Evolutionary conservation across 306 rosid genomes (phyloP).

Genomic region (barrel medic (Medicago truncatula)): DNA sequence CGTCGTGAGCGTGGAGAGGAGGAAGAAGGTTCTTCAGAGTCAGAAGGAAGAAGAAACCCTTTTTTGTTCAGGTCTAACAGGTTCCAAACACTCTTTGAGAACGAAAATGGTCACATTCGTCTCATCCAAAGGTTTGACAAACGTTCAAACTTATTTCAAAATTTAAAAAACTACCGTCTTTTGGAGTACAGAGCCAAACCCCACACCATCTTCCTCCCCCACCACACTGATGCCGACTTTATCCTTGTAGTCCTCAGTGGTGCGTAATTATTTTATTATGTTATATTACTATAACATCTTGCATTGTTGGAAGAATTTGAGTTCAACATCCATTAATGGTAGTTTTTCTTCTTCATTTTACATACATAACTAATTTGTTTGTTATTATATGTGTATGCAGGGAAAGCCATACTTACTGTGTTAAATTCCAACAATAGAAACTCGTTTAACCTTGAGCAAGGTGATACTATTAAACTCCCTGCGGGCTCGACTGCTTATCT

Average conservation of each 20-base stretch:
- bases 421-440: constrained; percentile 12
- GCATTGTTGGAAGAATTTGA: no score
- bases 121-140: constrained; percentile 26
- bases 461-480: constrained; percentile 33
- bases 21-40: neutral
- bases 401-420: constrained; percentile 26
- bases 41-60: constrained; percentile 20
- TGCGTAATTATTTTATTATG: neutral
- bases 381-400: constrained; percentile 4
- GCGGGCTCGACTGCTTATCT: constrained; percentile 19
- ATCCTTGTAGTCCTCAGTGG: constrained; percentile 24
- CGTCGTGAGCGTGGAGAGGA: neutral
- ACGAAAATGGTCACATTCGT: constrained; percentile 37
- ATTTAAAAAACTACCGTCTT: constrained; percentile 23
- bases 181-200: constrained; percentile 29
- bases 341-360: neutral
- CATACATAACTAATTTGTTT: neutral
- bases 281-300: no score
- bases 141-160: neutral
- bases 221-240: constrained; percentile 44
- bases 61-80: constrained; percentile 21
- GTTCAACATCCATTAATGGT: no score
- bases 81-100: constrained; percentile 14
- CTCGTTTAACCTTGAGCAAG: constrained; percentile 34
- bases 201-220: constrained; percentile 36